These are phyloP conservation scores for Colletotrichum plurivorum DNA, from an alignment of 2,329 filamentous ascomycete genomes.

Conservation along the genomic window DNA sequence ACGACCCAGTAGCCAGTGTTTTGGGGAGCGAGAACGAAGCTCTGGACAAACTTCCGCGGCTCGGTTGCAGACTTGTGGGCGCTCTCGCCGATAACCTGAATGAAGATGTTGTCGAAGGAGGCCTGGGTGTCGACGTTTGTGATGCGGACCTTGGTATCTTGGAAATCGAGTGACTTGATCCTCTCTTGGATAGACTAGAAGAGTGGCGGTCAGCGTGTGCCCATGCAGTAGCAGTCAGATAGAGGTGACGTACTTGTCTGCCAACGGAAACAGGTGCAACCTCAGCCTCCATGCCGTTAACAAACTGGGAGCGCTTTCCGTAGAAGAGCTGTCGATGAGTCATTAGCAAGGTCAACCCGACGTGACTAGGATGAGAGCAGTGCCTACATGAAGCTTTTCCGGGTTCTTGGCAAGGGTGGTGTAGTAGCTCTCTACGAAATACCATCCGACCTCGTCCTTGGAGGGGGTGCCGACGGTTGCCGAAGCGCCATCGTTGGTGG, in stretches of 20 bases:
- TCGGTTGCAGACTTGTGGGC: slow-evolving; percentile 88
- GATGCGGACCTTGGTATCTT: slow-evolving; percentile 98
- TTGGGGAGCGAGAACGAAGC: slow-evolving; percentile 96
- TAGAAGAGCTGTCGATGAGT: slow-evolving; percentile 82
- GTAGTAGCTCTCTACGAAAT: slow-evolving; percentile 99
- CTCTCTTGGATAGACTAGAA: slow-evolving; percentile 89
- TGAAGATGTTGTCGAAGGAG: slow-evolving; percentile 93
- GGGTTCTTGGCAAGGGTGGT: slow-evolving; percentile 95
- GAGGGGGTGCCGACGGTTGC: slow-evolving; percentile 63
- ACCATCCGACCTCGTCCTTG: slow-evolving; percentile 99
- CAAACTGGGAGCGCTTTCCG: slow-evolving; percentile 94
- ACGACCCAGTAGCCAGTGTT: slow-evolving; percentile 98
- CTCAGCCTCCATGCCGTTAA: slow-evolving; percentile 92
- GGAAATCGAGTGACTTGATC: slow-evolving; percentile 93
- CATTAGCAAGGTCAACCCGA: slow-evolving; percentile 1
- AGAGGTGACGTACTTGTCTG: slow-evolving; percentile 76
- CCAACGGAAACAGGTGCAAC: slow-evolving; percentile 89
- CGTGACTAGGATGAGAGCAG: slow-evolving; percentile 37
- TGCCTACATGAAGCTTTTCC: slow-evolving; percentile 86
- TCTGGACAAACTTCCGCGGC: slow-evolving; percentile 97
- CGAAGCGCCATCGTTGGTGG: slow-evolving; percentile 50
- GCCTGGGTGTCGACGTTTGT: slow-evolving; percentile 98
- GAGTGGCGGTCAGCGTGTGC: slow-evolving; percentile 15
- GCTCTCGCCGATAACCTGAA: slow-evolving; percentile 98
- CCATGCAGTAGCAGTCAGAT: slow-evolving; percentile 32